phyloP scores from a whole-genome alignment of 768 basidiomycete species.

The Boletus vinaceobasis region DNA sequence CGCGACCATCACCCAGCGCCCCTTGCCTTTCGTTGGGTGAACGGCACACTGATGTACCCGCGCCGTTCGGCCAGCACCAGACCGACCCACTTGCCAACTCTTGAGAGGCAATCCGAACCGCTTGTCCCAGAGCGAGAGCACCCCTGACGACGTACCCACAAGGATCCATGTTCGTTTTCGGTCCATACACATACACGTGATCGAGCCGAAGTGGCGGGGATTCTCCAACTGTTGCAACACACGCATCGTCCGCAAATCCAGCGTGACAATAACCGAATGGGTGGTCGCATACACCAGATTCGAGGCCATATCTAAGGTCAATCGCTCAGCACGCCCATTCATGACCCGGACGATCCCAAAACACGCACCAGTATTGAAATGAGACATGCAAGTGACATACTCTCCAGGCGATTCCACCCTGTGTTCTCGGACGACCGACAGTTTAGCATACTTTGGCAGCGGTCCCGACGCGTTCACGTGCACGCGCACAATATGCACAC shows the following conservation, averaged over 20 bases:
- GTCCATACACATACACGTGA: slow-evolving; percentile 82
- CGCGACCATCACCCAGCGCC: slow-evolving; percentile 88
- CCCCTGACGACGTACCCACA: slow-evolving; percentile 81
- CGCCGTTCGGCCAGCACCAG: slow-evolving; percentile 47
- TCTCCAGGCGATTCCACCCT: slow-evolving; percentile 68
- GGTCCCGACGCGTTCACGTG: slow-evolving; percentile 64
- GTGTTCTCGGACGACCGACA: slow-evolving; percentile 81
- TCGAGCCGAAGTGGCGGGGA: slow-evolving; percentile 81
- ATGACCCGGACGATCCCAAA: not conserved
- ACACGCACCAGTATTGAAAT: slow-evolving; percentile 68
- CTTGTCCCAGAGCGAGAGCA: slow-evolving; percentile 90
- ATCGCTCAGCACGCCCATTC: not conserved
- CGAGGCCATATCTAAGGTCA: slow-evolving; percentile 62
- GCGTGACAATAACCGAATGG: slow-evolving; percentile 64
- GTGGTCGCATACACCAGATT: slow-evolving; percentile 86
- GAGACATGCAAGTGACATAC: slow-evolving; percentile 79
- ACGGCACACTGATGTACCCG: slow-evolving; percentile 72
- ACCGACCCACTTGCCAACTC: slow-evolving; percentile 76
- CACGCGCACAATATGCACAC: slow-evolving; percentile 79
- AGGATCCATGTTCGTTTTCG: slow-evolving; percentile 84
- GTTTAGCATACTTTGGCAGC: slow-evolving; percentile 79
- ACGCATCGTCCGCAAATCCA: slow-evolving; percentile 86
- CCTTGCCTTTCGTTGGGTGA: slow-evolving; percentile 84
- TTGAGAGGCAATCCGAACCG: slow-evolving; percentile 88
- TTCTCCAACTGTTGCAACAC: slow-evolving; percentile 76